Conservation (phyloP, 2,329 filamentous ascomycete genomes). For the Achaetomium macrosporum region DNA sequence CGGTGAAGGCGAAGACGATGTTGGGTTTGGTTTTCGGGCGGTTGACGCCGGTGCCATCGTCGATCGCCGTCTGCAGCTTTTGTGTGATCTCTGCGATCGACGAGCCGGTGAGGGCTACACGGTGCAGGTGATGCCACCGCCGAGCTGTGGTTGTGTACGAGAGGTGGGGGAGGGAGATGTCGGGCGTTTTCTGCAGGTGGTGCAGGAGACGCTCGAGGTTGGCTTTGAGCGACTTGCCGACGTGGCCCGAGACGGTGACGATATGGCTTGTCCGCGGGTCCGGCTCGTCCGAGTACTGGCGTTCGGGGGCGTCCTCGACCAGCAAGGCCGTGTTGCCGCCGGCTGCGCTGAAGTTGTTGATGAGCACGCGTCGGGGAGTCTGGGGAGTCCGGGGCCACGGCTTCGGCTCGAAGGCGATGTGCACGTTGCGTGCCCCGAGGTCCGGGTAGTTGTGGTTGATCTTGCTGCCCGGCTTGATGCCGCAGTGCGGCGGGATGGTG, state of each 20-base stretch:
- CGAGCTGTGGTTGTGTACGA: slow-evolving; percentile 65
- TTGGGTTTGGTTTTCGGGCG: slow-evolving; percentile 35
- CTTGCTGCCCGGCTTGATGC: slow-evolving; percentile 37
- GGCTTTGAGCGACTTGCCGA: slow-evolving; percentile 49
- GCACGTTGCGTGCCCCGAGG: slow-evolving; percentile 3
- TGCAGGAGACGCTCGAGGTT: slow-evolving; percentile 51
- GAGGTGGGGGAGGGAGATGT: slow-evolving; percentile 49
- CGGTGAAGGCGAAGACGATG: slow-evolving; percentile 50
- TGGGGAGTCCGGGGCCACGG: not conserved
- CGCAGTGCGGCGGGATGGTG: slow-evolving; percentile 43
- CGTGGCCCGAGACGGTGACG: slow-evolving; percentile 52
- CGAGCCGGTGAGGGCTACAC: slow-evolving; percentile 43
- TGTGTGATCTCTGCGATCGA: no score
- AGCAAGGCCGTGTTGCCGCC: slow-evolving; percentile 64
- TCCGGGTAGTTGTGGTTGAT: slow-evolving; percentile 10
- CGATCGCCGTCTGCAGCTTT: slow-evolving; percentile 36
- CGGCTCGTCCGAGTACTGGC: slow-evolving; percentile 18
- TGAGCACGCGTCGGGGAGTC: slow-evolving; percentile 35
- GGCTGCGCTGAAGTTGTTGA: slow-evolving; percentile 66
- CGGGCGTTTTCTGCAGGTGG: slow-evolving; percentile 47
- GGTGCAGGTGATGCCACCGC: slow-evolving; percentile 53
- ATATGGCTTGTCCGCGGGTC: slow-evolving; percentile 39
- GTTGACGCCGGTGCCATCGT: slow-evolving; percentile 38
- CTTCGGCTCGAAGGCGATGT: slow-evolving; percentile 10
- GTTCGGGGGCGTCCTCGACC: slow-evolving; percentile 52